Conservation (phyloP, 1,139 yeast genomes). For the Blastobotrys malaysiensis region DNA sequence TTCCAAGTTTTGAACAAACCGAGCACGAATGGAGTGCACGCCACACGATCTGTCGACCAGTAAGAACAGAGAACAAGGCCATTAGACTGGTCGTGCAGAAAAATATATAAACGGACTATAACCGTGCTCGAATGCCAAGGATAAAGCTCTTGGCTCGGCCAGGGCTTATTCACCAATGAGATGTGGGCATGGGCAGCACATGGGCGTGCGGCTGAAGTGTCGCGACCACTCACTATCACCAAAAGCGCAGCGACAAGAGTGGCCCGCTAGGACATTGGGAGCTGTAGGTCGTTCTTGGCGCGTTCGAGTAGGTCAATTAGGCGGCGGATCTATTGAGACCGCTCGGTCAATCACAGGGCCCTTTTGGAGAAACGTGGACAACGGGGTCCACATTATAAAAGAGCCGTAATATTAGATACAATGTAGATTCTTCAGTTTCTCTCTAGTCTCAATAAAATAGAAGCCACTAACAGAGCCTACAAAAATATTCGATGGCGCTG, state of each 20-base stretch:
- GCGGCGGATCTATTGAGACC: not conserved
- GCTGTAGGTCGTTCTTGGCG: not conserved
- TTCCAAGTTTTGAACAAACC: too few relatives aligned
- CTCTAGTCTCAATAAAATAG: not conserved
- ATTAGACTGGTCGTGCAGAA: not conserved
- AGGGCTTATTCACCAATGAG: not conserved
- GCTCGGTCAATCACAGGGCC: not conserved
- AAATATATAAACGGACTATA: not conserved
- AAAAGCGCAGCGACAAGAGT: not conserved
- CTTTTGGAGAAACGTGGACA: not conserved
- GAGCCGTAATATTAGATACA: not conserved
- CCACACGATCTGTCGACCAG: not conserved
- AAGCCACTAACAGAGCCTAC: not conserved
- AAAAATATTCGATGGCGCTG: constrained; percentile 32
- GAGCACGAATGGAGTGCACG: too few relatives aligned
- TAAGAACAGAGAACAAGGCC: not conserved
- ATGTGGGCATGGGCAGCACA: not conserved
- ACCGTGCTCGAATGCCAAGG: not conserved
- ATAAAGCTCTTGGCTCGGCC: not conserved
- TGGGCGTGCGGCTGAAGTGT: not conserved
- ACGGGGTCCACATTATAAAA: not conserved
- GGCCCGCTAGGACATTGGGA: not conserved
- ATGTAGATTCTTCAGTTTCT: not conserved
- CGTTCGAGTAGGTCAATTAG: not conserved
- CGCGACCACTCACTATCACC: not conserved